A percentile compares a stretch with the other conserved stretches of the same genome.
These are phyloP conservation scores for Colletotrichum sp. DNA, from an alignment of 2,329 filamentous ascomycete genomes.

Conservation along the genomic window DNA sequence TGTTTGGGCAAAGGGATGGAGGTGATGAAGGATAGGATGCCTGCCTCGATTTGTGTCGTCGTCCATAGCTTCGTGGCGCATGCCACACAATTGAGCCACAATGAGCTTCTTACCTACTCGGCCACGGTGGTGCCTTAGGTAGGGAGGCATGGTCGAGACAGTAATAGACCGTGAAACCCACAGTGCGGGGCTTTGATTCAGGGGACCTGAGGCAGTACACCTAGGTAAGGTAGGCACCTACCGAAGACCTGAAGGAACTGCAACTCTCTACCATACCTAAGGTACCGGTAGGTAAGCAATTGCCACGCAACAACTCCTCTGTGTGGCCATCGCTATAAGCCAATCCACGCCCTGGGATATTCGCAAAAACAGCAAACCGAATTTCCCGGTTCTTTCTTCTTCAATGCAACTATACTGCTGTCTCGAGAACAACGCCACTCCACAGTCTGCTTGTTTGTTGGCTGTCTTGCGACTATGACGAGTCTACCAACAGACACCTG, in stretches of 20 bases:
- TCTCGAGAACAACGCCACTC: background rate
- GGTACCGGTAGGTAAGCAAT: background rate
- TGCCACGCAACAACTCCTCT: background rate
- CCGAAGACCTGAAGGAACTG: background rate
- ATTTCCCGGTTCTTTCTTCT: background rate
- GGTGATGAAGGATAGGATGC: background rate
- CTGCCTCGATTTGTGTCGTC: background rate
- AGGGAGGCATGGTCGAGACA: background rate
- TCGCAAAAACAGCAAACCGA: background rate
- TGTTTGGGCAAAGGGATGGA: background rate
- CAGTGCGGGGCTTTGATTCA: background rate
- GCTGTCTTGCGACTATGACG: background rate
- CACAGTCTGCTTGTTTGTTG: background rate
- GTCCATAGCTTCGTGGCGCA: background rate
- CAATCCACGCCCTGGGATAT: background rate
- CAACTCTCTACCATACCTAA: too few relatives aligned
- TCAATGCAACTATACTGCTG: background rate
- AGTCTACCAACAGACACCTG: slow-evolving; percentile 30
- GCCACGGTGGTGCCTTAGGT: background rate
- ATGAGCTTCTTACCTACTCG: background rate
- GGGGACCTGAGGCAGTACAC: background rate
- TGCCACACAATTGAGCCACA: background rate
- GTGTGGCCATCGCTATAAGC: background rate
- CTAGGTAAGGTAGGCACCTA: background rate
- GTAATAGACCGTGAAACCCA: background rate